Evolutionary conservation across 352 stramenopile species (phyloP), one percentile per base, ranked within the genome.

Genomic region (Phytophthora quininea): DNA sequence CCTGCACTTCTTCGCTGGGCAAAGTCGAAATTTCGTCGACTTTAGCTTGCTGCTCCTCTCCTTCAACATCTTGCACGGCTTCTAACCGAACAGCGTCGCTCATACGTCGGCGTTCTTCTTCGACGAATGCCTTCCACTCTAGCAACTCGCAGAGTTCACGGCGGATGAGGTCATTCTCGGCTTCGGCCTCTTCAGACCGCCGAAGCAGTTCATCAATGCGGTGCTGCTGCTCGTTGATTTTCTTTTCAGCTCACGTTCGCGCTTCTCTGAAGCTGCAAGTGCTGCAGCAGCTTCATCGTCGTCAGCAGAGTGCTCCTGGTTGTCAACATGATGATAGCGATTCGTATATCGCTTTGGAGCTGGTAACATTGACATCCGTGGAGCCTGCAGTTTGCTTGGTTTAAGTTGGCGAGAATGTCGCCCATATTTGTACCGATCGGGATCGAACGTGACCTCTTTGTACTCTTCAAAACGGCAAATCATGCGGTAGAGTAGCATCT

Each of bases 401-500:
- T 74, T 58, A 32, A 64, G 50, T 48, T 72, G 67, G 12, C 69
- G 54, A 53, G 58, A 43, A 14, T 56, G 58, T 27, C 60, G 48
- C 42, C 51, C 62, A 29, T 63, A n/a, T 32, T 62, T 73, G 30
- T 71, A 67, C 50, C 79, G 79, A 29, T 81, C 63, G 3, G 74
- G 77, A 31, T 82, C 71, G 32, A 88, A 92, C 7, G 84, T 77
- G 37, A 88, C 67, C 43, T 86, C 80, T 54, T 92, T 92, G 53
- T 92, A 89, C 61, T 95, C 87, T 71, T 95, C 87, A 61, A 89
- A 91, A 6, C 87, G 82, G 47, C 87, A 95, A 55, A 95, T 91
- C 85, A 95, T 95, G 10, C 87, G 80, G 57, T 95, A 95, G 15
- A 95, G 67, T 29, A 95, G 66, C 83, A 95, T 92, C 43, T 95